phyloP scores from a whole-genome alignment of 805 yeast species.

The Cyberlindnera suaveolens region DNA sequence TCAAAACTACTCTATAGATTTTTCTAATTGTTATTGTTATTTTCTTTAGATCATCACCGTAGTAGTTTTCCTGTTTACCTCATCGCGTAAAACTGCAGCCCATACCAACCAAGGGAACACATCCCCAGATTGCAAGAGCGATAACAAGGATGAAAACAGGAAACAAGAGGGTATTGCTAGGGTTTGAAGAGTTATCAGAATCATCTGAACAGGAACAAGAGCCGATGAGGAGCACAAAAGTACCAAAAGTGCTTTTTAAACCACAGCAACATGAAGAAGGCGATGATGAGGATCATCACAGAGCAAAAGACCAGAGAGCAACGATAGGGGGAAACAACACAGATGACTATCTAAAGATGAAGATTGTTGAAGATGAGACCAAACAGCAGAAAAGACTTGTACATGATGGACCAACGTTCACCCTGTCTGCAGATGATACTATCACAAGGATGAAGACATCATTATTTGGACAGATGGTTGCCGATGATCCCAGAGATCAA shows the following conservation, averaged over 20 bases:
- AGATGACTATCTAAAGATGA: slow-evolving; percentile 27
- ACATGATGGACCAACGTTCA: neutral
- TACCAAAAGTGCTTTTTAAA: slow-evolving; percentile 9
- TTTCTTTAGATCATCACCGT: too few relatives aligned
- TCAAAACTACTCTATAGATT: neutral
- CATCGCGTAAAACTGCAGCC: neutral
- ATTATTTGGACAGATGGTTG: slow-evolving; percentile 14
- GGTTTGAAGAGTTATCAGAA: slow-evolving; percentile 16
- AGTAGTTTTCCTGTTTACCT: too few relatives aligned
- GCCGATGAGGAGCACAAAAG: slow-evolving; percentile 5
- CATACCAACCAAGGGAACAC: too few relatives aligned
- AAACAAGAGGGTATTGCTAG: slow-evolving; percentile 12
- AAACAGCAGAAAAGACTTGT: slow-evolving; percentile 5
- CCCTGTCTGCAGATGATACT: neutral
- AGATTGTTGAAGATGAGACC: slow-evolving; percentile 11
- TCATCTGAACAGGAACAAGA: slow-evolving; percentile 1
- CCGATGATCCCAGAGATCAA: neutral
- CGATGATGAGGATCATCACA: neutral
- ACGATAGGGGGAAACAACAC: neutral
- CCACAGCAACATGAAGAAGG: neutral
- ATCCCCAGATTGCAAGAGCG: too few relatives aligned
- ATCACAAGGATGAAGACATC: slow-evolving; percentile 12
- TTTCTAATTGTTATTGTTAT: neutral
- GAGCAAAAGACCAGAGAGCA: neutral
- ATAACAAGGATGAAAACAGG: too few relatives aligned